Evolutionary conservation across 257 asterid species (phyloP), one percentile per base, ranked within the genome.

Genomic region (Solanum commersonii): DNA sequence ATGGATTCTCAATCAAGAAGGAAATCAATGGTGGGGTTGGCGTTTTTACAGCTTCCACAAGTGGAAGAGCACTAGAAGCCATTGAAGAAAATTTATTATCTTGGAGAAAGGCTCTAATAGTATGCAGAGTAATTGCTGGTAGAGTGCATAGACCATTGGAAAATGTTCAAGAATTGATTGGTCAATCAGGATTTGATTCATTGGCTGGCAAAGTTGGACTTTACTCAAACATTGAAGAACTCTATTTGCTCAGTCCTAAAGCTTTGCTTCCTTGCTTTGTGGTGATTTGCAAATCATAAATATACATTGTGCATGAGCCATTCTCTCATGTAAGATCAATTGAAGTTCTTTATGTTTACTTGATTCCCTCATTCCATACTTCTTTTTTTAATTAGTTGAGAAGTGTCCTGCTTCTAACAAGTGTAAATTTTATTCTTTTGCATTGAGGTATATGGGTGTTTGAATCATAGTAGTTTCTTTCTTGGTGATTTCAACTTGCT

Each of bases 201-300:
- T 87, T 97, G 91, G 98, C 98, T 13, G 98, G 99, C 29, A 97
- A 94, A 93, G 93, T 97, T 2, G 99, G 99, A 0, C 52, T 89
- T 0, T 92, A 94, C 40, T 93, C 98, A 12, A 96, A 94, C 14
- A 93, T 95, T 92, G 99, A 96, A 87, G 99, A 97, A 87, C 94
- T 97, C 38, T 95, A 93, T 89, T 93, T 97, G 95, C 96, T 95
- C 65, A 94, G 93, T 88, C 88, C 94, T 60, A 96, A 90, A 91
- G 99, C 99, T 90, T 94, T 97, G 8, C 98, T 97, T 86, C 99
- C 99, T 72, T 97, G 99, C 89, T 96, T 97, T 91, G 98, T 97
- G 86, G 95, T 96, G 29, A 93, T 96, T 22, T 97, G 94, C 91
- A 95, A 89, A 85, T 67, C 92, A 70, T 95, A 72, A 76, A 35